Percentiles rank a stretch among this genome's conserved stretches.
These are phyloP conservation scores for Trichoderma gamsii DNA, from an alignment of 495 filamentous ascomycete genomes.

Conservation along the genomic window DNA sequence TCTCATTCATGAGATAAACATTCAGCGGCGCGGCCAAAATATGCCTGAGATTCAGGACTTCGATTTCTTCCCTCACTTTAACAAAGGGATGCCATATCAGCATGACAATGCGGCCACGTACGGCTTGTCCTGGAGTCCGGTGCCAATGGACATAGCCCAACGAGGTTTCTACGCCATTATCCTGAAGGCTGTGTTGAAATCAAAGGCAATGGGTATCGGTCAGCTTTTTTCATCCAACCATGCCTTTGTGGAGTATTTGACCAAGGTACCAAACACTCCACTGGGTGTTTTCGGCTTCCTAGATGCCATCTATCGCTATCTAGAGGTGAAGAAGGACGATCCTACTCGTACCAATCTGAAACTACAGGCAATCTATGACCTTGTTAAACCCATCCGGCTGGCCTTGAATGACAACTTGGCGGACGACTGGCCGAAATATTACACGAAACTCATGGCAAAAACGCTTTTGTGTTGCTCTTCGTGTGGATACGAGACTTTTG, in stretches of 20 bases:
- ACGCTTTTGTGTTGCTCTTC: not conserved
- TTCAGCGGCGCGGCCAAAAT: not conserved
- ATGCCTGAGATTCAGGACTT: not conserved
- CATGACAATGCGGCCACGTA: constrained; percentile 1
- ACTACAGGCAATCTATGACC: not conserved
- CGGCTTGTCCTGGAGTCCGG: not conserved
- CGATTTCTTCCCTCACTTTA: constrained; percentile 12
- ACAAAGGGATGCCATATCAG: not conserved
- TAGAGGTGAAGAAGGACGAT: not conserved
- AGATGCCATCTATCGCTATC: constrained; percentile 12
- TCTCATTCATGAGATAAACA: constrained; percentile 15
- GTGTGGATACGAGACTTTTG: constrained; percentile 6
- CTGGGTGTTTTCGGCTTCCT: constrained; percentile 1
- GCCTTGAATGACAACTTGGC: not conserved
- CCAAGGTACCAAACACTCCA: not conserved
- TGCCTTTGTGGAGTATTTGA: not conserved
- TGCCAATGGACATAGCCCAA: not conserved
- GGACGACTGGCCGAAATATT: not conserved
- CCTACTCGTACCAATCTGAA: not conserved
- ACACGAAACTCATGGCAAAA: not conserved
- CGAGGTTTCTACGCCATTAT: constrained; percentile 11
- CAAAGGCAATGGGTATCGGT: not conserved
- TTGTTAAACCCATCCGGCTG: not conserved
- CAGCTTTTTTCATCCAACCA: not conserved
- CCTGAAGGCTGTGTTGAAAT: constrained; percentile 8